Evolutionary conservation across 805 yeast genomes (phyloP).

Genomic region (Candida tallmaniae): DNA sequence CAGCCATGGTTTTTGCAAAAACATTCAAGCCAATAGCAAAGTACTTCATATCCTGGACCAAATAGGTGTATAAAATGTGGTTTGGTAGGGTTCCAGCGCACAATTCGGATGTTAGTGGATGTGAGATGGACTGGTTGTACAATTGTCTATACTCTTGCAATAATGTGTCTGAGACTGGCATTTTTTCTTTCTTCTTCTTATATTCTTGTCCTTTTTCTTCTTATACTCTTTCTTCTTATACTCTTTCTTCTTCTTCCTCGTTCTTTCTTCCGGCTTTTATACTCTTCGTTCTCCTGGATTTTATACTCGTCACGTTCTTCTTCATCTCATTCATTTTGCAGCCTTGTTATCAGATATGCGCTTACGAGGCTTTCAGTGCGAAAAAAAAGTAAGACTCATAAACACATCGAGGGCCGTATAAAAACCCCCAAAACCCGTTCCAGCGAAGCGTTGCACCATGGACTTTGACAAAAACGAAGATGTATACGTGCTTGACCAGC

Average conservation of each 20-base stretch:
- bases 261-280: too few species aligned
- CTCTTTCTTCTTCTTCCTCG: too few species aligned
- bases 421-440: not conserved
- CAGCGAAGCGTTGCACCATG: not conserved
- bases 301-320: too few species aligned
- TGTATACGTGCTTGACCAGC: too few species aligned
- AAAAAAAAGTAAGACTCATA: too few species aligned
- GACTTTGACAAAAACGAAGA: too few species aligned
- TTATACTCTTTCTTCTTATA: too few species aligned
- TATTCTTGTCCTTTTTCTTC: too few species aligned
- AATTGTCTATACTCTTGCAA: slow-evolving; percentile 11
- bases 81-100: slow-evolving; percentile 44
- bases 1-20: slow-evolving; percentile 40
- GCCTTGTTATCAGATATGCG: slow-evolving; percentile 5
- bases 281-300: too few species aligned
- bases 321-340: too few species aligned
- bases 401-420: too few species aligned
- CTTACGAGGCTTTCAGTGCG: slow-evolving; percentile 6
- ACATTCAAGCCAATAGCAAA: slow-evolving; percentile 40
- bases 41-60: slow-evolving; percentile 46
- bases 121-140: slow-evolving; percentile 30
- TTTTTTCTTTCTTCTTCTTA: too few species aligned
- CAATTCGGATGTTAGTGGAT: slow-evolving; percentile 40
- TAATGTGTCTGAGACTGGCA: slow-evolving; percentile 11
- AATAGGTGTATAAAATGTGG: slow-evolving; percentile 37